phyloP scores from a whole-genome alignment of 129 eudicot species.

The Flaveria trinervia region DNA sequence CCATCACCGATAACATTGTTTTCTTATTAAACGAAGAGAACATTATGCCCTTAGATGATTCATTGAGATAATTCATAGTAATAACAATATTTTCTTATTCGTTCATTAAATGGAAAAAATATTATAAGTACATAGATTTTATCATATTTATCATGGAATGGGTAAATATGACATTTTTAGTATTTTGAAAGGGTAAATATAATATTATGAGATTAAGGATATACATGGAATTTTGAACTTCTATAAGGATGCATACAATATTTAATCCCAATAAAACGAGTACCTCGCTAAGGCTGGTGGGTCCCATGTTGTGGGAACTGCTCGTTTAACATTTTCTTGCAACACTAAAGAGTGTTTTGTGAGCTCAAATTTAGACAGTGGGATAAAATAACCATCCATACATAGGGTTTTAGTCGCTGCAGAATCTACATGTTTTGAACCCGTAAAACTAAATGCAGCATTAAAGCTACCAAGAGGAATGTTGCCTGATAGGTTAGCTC shows the following conservation, averaged over 20 bases:
- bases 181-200: not conserved
- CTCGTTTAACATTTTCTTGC: constrained; percentile 67
- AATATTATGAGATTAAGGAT: not conserved
- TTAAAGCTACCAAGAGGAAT: constrained; percentile 91
- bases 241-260: not conserved
- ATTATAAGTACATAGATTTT: not conserved
- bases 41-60: not conserved
- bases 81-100: not conserved
- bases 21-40: not conserved
- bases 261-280: not conserved
- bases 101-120: not conserved
- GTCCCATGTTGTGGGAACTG: constrained; percentile 83
- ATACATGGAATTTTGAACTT: not conserved
- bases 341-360: constrained; percentile 49
- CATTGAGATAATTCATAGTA: not conserved
- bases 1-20: not conserved
- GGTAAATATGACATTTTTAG: too few species aligned
- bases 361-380: constrained; percentile 71
- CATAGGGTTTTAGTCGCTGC: constrained; percentile 72
- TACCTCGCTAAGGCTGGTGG: constrained; percentile 94
- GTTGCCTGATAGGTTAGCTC: constrained; percentile 57
- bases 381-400: constrained; percentile 78
- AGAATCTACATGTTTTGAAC: constrained; percentile 70
- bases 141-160: not conserved
- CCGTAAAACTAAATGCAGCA: constrained; percentile 78